Percentiles rank a stretch among this genome's conserved stretches.
These are phyloP conservation scores for Dendrocalamus sinicus DNA, from an alignment of 176 grass and related monocot species.

Conservation along the genomic window DNA sequence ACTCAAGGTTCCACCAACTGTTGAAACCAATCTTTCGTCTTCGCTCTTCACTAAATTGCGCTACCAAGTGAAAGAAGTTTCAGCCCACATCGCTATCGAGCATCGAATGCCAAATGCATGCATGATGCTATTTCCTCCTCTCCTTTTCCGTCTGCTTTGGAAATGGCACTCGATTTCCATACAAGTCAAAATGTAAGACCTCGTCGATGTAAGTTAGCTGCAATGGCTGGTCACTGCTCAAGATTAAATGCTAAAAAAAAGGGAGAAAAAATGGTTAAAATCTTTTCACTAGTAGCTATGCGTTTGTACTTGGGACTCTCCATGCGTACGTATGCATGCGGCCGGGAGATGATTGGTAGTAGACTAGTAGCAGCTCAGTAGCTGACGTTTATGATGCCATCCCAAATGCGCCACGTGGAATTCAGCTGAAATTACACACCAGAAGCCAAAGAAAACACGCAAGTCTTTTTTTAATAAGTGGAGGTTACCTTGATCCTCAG, in stretches of 20 bases:
- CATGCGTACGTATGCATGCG: background rate
- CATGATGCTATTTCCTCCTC: background rate
- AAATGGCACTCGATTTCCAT: background rate
- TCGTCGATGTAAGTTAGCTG: background rate
- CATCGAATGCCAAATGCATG: too few species aligned
- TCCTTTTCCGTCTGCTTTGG: background rate
- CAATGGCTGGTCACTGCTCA: background rate
- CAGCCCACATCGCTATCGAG: background rate
- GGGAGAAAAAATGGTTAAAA: background rate
- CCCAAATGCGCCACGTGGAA: too few species aligned
- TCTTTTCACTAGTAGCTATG: background rate
- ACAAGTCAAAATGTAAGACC: background rate
- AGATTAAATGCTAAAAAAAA: background rate
- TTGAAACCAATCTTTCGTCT: background rate
- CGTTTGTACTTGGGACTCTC: background rate
- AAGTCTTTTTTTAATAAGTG: too few species aligned
- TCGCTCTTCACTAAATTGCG: background rate
- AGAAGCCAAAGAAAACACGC: too few species aligned
- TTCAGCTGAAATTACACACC: too few species aligned
- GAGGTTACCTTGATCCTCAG: too few species aligned
- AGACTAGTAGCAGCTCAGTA: background rate
- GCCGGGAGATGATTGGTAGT: background rate
- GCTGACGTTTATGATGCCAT: too few species aligned
- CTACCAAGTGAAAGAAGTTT: background rate
- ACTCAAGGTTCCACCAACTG: background rate